These are phyloP conservation scores for Gloeopeniophorella convolvens DNA, from an alignment of 768 basidiomycete genomes.

Conservation along the genomic window DNA sequence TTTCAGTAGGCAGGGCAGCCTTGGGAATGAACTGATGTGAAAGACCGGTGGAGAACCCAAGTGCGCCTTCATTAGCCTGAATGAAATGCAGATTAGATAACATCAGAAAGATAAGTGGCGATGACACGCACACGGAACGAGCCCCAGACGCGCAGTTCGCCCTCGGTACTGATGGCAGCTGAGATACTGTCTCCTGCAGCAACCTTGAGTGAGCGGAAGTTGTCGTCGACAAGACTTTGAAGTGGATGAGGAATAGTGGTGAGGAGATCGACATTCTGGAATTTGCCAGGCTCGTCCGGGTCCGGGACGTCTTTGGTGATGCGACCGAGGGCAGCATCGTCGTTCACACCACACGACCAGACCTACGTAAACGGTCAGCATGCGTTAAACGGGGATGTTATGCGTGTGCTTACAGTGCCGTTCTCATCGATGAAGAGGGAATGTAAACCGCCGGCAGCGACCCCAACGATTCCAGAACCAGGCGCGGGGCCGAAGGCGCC, in stretches of 20 bases:
- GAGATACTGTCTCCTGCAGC: conserved; percentile 86
- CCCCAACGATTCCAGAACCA: conserved; percentile 73
- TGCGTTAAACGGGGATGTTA: neutral
- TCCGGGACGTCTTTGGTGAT: conserved; percentile 55
- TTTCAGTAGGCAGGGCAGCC: conserved; percentile 55
- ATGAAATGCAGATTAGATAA: conserved; percentile 1
- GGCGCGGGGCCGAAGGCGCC: conserved; percentile 59
- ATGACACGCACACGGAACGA: conserved; percentile 69
- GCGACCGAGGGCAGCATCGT: conserved; percentile 83
- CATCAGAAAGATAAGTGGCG: conserved; percentile 1
- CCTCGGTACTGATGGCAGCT: conserved; percentile 73
- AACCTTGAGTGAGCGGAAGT: conserved; percentile 78
- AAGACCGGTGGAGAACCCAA: conserved; percentile 71
- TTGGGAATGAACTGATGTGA: conserved; percentile 65
- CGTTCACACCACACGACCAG: conserved; percentile 84
- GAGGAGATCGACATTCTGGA: conserved; percentile 46
- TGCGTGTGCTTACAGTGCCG: conserved; percentile 65
- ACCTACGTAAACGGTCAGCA: conserved; percentile 37
- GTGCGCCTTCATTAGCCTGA: conserved; percentile 69
- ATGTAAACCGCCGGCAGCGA: conserved; percentile 85
- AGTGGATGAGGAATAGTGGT: conserved; percentile 60
- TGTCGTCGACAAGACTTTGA: conserved; percentile 63
- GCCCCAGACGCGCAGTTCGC: conserved; percentile 83
- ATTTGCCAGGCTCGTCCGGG: conserved; percentile 51
- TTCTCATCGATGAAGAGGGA: conserved; percentile 83